Evolutionary conservation across 441 rosid genomes (phyloP).

Genomic region (Erodium chrysanthum): DNA sequence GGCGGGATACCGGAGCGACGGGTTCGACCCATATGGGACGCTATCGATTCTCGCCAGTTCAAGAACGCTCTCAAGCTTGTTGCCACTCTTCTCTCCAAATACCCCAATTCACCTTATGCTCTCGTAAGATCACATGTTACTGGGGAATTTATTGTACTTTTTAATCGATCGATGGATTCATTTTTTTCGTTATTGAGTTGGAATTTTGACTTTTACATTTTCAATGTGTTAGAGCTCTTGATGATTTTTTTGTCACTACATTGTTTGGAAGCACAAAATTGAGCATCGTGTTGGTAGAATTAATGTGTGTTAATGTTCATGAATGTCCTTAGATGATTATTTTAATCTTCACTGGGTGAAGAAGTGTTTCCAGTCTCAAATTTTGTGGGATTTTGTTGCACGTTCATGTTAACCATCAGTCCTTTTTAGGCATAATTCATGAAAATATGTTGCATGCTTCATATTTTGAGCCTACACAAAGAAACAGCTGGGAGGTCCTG

Average conservation of each 20-base stretch:
- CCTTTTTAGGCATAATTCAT: background rate
- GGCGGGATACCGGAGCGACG: conserved; percentile 99
- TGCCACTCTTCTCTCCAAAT: conserved; percentile 66
- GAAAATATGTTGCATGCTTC: background rate
- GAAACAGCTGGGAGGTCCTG: background rate
- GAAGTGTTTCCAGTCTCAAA: background rate
- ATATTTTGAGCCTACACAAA: background rate
- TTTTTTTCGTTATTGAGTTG: background rate
- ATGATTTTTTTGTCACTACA: background rate
- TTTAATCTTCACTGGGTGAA: background rate
- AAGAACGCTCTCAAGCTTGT: conserved; percentile 86
- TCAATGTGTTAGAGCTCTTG: background rate
- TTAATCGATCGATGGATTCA: background rate
- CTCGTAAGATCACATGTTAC: conserved; percentile 38
- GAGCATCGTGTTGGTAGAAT: background rate
- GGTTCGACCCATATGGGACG: conserved; percentile 94
- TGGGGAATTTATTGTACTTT: background rate
- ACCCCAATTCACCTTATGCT: conserved; percentile 84
- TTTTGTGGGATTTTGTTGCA: background rate
- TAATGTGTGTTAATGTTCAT: background rate
- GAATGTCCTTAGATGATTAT: background rate
- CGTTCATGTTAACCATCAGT: background rate
- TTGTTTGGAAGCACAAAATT: background rate
- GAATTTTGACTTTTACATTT: background rate
- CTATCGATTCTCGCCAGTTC: conserved; percentile 94